phyloP scores from a whole-genome alignment of 2,329 filamentous ascomycete genomes.

The Colletotrichum plurivorum region DNA sequence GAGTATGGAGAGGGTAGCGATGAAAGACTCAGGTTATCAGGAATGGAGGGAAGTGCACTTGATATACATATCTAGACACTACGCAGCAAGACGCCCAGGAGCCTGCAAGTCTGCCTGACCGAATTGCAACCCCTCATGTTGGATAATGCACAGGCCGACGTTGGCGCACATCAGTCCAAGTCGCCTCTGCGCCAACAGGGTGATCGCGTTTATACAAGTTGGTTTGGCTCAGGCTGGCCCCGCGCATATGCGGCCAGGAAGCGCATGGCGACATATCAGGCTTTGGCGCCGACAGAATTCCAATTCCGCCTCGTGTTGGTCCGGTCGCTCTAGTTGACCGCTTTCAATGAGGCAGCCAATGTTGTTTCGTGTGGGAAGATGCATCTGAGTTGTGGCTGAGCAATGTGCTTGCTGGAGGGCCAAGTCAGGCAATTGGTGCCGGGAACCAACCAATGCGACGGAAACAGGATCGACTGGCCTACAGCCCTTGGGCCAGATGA shows the following conservation, averaged over 20 bases:
- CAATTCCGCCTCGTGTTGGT: not conserved
- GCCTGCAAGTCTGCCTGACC: not conserved
- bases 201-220: not conserved
- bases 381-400: not conserved
- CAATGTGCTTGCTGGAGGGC: not conserved
- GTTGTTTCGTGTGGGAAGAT: not conserved
- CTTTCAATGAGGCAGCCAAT: not conserved
- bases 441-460: too few relatives aligned
- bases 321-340: not conserved
- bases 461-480: not conserved
- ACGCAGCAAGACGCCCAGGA: constrained; percentile 71
- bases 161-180: not conserved
- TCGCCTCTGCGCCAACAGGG: not conserved
- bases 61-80: not conserved
- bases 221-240: too few relatives aligned
- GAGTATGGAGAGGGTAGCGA: not conserved
- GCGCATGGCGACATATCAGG: not conserved
- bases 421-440: not conserved
- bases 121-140: not conserved
- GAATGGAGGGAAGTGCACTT: not conserved
- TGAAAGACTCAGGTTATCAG: too few relatives aligned
- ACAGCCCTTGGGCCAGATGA: too few relatives aligned
- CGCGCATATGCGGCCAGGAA: not conserved
- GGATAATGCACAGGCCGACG: not conserved
- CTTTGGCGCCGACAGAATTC: not conserved